These are phyloP conservation scores for Lotus japonicus DNA, from an alignment of 306 rosid genomes.

Conservation along the genomic window DNA sequence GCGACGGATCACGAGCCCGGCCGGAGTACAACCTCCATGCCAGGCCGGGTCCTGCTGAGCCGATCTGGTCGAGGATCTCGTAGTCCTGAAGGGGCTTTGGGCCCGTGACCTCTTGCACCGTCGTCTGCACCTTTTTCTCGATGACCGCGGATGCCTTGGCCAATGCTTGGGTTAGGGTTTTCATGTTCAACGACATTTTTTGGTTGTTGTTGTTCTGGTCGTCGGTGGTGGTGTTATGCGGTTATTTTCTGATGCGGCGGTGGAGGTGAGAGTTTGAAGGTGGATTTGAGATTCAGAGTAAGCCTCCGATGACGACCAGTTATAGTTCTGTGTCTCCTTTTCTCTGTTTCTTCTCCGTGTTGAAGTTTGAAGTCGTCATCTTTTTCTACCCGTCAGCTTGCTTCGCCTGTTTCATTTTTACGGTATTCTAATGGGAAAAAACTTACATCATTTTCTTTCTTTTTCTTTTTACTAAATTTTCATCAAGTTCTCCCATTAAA, in stretches of 20 bases:
- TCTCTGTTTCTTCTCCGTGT: background rate
- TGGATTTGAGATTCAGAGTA: background rate
- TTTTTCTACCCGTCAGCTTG: background rate
- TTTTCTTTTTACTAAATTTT: too few species aligned
- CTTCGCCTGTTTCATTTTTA: background rate
- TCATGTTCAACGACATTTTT: conserved; percentile 77
- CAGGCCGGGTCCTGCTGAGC: conserved; percentile 82
- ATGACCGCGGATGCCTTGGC: conserved; percentile 97
- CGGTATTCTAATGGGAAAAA: too few species aligned
- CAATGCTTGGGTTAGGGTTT: conserved; percentile 91
- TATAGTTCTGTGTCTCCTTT: background rate
- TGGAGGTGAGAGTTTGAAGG: background rate
- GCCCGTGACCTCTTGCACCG: conserved; percentile 98
- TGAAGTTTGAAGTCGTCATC: background rate
- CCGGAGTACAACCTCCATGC: conserved; percentile 83
- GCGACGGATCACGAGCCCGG: conserved; percentile 68
- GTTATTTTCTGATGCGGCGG: background rate
- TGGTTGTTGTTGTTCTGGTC: too few species aligned
- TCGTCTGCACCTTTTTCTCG: conserved; percentile 80
- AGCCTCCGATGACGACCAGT: background rate
- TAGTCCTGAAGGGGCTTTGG: conserved; percentile 91
- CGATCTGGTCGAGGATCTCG: conserved; percentile 92
- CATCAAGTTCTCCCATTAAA: too few species aligned
- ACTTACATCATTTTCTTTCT: too few species aligned
- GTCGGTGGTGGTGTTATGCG: too few species aligned